These are phyloP conservation scores for Yamadazyma tumulicola DNA, from an alignment of 805 yeast species.

Conservation along the genomic window DNA sequence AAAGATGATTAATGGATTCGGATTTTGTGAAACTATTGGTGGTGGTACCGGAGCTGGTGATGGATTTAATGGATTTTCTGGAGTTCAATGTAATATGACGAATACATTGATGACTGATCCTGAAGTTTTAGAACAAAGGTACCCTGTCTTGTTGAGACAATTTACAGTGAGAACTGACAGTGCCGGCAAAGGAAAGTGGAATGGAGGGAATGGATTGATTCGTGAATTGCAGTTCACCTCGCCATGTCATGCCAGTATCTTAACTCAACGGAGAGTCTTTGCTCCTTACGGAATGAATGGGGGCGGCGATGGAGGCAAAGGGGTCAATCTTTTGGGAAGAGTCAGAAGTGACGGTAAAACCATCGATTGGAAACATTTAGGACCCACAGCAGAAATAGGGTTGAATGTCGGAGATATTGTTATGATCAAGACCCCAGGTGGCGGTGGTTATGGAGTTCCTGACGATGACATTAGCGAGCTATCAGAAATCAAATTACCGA, in stretches of 20 bases:
- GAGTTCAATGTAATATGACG: slow-evolving; percentile 48
- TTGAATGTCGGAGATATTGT: slow-evolving; percentile 63
- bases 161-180: slow-evolving; percentile 14
- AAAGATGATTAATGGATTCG: slow-evolving; percentile 15
- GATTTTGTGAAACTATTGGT: slow-evolving; percentile 18
- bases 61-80: slow-evolving; percentile 23
- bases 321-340: slow-evolving; percentile 28
- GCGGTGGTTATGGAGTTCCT: slow-evolving; percentile 71
- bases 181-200: slow-evolving; percentile 19
- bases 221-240: slow-evolving; percentile 19
- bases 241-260: slow-evolving; percentile 17
- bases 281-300: slow-evolving; percentile 30
- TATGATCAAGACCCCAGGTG: slow-evolving; percentile 76
- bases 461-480: slow-evolving; percentile 3
- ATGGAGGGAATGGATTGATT: slow-evolving; percentile 20
- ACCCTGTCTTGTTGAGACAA: slow-evolving; percentile 16
- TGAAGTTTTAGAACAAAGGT: slow-evolving; percentile 20
- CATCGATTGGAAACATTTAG: slow-evolving; percentile 27
- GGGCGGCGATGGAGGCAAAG: slow-evolving; percentile 33
- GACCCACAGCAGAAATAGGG: slow-evolving; percentile 65
- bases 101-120: slow-evolving; percentile 22
- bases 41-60: slow-evolving; percentile 20
- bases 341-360: slow-evolving; percentile 21
- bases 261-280: slow-evolving; percentile 20
- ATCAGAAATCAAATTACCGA: not conserved